These are phyloP conservation scores for Hymenoscyphus infarciens DNA, from an alignment of 2,329 filamentous ascomycete genomes.

Conservation along the genomic window DNA sequence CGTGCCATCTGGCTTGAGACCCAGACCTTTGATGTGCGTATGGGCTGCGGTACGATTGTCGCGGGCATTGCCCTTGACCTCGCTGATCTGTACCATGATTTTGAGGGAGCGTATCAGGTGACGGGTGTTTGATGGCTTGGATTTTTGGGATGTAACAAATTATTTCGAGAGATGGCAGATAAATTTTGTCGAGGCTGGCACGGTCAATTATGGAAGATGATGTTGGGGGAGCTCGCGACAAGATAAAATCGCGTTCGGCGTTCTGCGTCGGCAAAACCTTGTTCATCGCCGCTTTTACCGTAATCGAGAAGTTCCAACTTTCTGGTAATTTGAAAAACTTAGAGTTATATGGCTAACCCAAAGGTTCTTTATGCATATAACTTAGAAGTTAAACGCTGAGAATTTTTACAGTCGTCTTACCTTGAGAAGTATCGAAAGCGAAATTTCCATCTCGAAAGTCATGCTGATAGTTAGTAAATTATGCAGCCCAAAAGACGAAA, in stretches of 20 bases:
- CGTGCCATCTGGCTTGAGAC: conserved; percentile 78
- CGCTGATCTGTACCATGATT: conserved; percentile 83
- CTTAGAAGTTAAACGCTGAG: no score
- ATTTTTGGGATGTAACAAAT: neutral
- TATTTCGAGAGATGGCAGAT: neutral
- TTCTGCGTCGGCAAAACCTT: no score
- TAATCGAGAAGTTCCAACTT: no score
- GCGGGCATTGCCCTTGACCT: conserved; percentile 90
- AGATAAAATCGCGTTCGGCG: no score
- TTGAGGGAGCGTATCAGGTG: conserved; percentile 20
- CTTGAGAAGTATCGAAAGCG: no score
- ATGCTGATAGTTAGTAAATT: no score
- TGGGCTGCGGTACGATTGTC: conserved; percentile 95
- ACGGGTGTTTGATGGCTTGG: neutral
- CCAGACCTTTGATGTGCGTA: conserved; percentile 95
- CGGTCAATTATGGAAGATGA: neutral
- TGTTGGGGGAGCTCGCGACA: conserved; percentile 1
- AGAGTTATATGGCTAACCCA: no score
- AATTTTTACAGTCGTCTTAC: no score
- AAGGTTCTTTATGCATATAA: no score
- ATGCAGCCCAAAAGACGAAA: neutral
- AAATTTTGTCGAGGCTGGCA: neutral
- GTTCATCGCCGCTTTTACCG: no score
- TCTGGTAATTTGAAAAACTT: no score
- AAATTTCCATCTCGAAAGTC: no score